Evolutionary conservation across 306 rosid species (phyloP).

Genomic region (Pueraria montana): DNA sequence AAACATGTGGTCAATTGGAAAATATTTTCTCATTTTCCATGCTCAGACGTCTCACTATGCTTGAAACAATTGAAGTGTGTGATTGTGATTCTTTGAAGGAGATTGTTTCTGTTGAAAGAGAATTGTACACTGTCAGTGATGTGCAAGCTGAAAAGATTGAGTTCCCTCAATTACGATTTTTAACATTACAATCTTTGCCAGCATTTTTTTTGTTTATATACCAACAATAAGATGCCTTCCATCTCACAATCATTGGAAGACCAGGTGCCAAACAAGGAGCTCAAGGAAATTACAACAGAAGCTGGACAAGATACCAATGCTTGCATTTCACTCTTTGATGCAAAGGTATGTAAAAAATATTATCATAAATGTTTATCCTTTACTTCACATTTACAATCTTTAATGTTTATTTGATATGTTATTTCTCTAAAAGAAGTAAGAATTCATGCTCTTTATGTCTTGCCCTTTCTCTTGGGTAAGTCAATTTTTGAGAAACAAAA

Average conservation of each 20-base stretch:
- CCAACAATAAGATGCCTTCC: too few relatives aligned
- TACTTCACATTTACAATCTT: too few relatives aligned
- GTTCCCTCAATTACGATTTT: slow-evolving; percentile 4
- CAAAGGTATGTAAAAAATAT: slow-evolving; percentile 34
- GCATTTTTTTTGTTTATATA: background rate
- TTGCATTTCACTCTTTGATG: slow-evolving; percentile 18
- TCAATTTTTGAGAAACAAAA: background rate
- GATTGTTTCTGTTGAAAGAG: slow-evolving; percentile 24
- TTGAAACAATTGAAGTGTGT: too few relatives aligned
- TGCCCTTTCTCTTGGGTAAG: too few relatives aligned
- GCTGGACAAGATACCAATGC: background rate
- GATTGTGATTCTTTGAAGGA: slow-evolving; percentile 33
- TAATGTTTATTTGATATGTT: too few relatives aligned
- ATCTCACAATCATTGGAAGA: background rate
- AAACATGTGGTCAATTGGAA: slow-evolving; percentile 24
- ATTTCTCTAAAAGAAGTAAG: too few relatives aligned
- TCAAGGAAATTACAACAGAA: background rate
- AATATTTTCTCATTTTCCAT: too few relatives aligned
- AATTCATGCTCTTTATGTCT: too few relatives aligned
- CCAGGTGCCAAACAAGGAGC: background rate
- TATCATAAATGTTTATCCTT: too few relatives aligned
- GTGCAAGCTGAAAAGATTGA: background rate
- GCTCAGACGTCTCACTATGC: too few relatives aligned
- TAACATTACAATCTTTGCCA: slow-evolving; percentile 17
- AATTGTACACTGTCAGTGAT: background rate